Conservation (phyloP, 2,329 filamentous ascomycete genomes). For the Geosmithia putterillii region DNA sequence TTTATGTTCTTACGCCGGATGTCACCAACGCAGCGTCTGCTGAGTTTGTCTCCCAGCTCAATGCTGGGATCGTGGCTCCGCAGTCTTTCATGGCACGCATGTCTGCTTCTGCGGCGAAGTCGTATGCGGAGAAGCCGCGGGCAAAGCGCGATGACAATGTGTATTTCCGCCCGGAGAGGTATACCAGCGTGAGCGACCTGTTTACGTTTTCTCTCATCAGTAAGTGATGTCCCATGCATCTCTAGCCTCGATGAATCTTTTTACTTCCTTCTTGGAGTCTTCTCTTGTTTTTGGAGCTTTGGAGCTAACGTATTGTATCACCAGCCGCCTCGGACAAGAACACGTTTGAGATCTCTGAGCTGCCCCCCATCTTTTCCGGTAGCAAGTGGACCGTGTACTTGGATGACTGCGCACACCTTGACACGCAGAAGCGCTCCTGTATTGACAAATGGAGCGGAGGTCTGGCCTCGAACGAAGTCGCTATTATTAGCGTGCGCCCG, state of each 20-base stretch:
- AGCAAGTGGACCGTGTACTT: constrained; percentile 64
- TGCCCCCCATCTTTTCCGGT: constrained; percentile 48
- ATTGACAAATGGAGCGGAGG: constrained; percentile 59
- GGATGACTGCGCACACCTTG: constrained; percentile 39
- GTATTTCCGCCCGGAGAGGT: constrained; percentile 55
- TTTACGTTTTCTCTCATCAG: constrained; percentile 61
- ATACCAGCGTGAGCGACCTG: constrained; percentile 53
- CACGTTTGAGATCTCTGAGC: constrained; percentile 53
- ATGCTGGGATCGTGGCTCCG: constrained; percentile 35
- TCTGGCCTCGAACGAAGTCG: constrained; percentile 42
- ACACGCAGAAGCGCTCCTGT: constrained; percentile 25
- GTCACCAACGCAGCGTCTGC: constrained; percentile 32
- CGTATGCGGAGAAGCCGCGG: constrained; percentile 48
- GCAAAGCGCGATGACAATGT: constrained; percentile 47
- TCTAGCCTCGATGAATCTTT: no score
- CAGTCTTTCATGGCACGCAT: constrained; percentile 46
- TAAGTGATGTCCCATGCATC: no score
- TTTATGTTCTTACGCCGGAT: constrained; percentile 59
- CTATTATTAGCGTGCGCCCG: constrained; percentile 56
- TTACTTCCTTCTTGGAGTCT: background rate
- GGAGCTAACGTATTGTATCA: constrained; percentile 6
- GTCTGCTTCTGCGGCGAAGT: constrained; percentile 44
- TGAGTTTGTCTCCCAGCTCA: constrained; percentile 48
- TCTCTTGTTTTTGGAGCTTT: background rate
- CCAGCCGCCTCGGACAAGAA: background rate